These are phyloP conservation scores for Aspergillus amoenus DNA, from an alignment of 2,329 filamentous ascomycete species.

Conservation along the genomic window DNA sequence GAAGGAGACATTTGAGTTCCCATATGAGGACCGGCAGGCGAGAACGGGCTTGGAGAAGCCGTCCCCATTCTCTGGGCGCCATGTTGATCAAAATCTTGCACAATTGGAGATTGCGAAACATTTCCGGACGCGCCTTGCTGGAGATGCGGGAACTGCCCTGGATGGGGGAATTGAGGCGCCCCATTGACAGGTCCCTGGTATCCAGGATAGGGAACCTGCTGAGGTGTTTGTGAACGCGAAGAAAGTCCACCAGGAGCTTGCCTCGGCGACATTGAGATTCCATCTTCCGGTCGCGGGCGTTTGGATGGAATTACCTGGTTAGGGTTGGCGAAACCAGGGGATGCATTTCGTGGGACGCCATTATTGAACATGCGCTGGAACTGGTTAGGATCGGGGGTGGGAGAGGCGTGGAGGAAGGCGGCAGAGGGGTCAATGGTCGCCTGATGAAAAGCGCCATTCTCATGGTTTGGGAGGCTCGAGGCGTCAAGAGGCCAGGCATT, in stretches of 20 bases:
- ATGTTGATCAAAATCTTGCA: constrained; percentile 68
- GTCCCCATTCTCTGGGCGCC: constrained; percentile 81
- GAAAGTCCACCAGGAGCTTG: constrained; percentile 71
- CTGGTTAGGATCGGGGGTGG: constrained; percentile 50
- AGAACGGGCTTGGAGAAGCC: constrained; percentile 88
- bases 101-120: constrained; percentile 88
- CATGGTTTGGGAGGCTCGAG: constrained; percentile 48
- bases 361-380: constrained; percentile 77
- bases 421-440: constrained; percentile 48
- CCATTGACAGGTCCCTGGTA: constrained; percentile 67
- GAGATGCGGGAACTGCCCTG: constrained; percentile 76
- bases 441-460: constrained; percentile 50
- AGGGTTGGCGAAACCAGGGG: constrained; percentile 73
- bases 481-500: constrained; percentile 53
- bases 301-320: constrained; percentile 89
- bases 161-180: constrained; percentile 58
- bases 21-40: constrained; percentile 71
- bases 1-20: constrained; percentile 71
- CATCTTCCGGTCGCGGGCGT: constrained; percentile 81
- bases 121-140: constrained; percentile 77
- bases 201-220: constrained; percentile 70
- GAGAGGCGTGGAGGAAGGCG: constrained; percentile 48
- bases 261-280: constrained; percentile 76
- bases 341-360: constrained; percentile 78
- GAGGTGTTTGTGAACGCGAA: constrained; percentile 90